Conservation (phyloP, 2,329 filamentous ascomycete genomes). For the Sclerotinia borealis region DNA sequence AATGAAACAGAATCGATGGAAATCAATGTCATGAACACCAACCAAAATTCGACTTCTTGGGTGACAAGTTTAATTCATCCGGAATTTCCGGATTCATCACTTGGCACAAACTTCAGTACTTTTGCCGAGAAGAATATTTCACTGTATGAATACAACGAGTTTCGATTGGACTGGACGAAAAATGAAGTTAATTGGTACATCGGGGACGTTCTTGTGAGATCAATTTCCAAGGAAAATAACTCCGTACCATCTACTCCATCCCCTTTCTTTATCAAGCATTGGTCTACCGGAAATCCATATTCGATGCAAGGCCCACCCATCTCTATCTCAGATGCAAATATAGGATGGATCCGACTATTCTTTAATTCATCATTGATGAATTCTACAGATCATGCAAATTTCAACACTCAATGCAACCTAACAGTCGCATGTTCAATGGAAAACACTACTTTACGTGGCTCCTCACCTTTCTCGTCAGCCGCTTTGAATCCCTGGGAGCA, state of each 20-base stretch:
- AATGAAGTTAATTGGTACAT: conserved; percentile 40
- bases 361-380: conserved; percentile 43
- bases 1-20: conserved; percentile 40
- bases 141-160: conserved; percentile 36
- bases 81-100: conserved; percentile 34
- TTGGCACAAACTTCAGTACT: conserved; percentile 29
- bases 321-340: conserved; percentile 36
- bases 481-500: conserved; percentile 7
- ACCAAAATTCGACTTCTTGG: conserved; percentile 35
- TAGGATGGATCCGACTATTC: conserved; percentile 43
- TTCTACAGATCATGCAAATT: conserved; percentile 24
- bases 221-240: conserved; percentile 29
- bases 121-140: conserved; percentile 5
- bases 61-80: conserved; percentile 36
- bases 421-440: conserved; percentile 32
- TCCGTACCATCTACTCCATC: conserved; percentile 37
- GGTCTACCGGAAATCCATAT: conserved; percentile 41
- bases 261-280: conserved; percentile 41
- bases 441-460: conserved; percentile 15
- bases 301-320: conserved; percentile 41
- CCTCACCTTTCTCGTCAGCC: neutral
- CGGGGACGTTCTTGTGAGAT: conserved; percentile 34
- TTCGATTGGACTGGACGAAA: conserved; percentile 42
- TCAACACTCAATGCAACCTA: conserved; percentile 30
- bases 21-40: conserved; percentile 41